phyloP scores from a whole-genome alignment of 2,329 filamentous ascomycete species.

The Coniella vitis region DNA sequence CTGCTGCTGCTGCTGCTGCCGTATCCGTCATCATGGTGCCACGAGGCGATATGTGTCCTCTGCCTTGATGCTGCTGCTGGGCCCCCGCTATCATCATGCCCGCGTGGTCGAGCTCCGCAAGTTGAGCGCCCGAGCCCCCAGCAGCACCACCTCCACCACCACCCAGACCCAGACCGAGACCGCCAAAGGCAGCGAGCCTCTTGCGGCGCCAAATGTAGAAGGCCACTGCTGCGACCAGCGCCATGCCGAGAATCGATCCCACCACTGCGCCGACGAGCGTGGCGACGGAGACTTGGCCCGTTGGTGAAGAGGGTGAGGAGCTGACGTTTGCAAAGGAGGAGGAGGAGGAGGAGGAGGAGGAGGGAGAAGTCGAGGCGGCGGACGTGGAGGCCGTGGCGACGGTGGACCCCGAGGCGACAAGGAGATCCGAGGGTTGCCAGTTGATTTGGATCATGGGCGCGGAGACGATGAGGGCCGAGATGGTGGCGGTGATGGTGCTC shows the following conservation, averaged over 20 bases:
- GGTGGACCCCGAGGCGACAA: background rate
- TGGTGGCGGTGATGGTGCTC: slow-evolving; percentile 1
- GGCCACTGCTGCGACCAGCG: background rate
- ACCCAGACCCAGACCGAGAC: no score
- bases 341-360: background rate
- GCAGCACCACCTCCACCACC: no score
- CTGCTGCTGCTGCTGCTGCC: no score
- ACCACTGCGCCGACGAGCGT: background rate
- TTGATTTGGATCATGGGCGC: slow-evolving; percentile 11
- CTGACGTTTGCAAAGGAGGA: background rate
- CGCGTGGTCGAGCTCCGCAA: background rate
- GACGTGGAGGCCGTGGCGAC: background rate
- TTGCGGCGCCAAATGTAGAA: background rate
- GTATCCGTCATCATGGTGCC: background rate
- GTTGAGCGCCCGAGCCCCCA: background rate
- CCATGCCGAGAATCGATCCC: background rate
- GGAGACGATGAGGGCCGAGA: background rate
- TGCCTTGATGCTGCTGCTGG: no score
- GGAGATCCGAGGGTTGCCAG: background rate
- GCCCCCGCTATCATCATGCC: background rate
- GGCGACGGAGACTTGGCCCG: background rate
- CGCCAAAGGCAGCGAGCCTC: background rate
- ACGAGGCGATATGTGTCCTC: background rate
- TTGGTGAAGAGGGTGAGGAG: background rate
- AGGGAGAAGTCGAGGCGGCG: background rate